phyloP scores from a whole-genome alignment of 2,329 filamentous ascomycete genomes.

The Epichloe glyceriae region DNA sequence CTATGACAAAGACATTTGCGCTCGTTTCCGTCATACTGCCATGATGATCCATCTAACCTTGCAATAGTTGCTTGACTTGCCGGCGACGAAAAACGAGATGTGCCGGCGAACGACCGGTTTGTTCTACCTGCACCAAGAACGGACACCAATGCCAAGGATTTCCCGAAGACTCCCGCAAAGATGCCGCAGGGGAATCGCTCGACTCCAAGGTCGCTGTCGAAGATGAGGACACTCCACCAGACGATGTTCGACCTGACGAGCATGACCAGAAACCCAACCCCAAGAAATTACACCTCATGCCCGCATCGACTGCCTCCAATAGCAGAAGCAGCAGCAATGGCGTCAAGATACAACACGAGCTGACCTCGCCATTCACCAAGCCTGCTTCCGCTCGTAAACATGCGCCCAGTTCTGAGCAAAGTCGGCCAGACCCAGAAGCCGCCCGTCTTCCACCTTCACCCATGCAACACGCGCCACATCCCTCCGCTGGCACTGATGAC shows the following conservation, averaged over 20 bases:
- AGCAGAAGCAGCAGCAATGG: background rate
- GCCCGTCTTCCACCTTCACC: conserved; percentile 6
- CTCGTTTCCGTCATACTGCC: background rate
- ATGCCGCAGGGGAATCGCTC: conserved; percentile 14
- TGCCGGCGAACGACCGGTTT: conserved; percentile 58
- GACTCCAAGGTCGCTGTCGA: conserved; percentile 10
- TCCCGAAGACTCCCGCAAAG: conserved; percentile 38
- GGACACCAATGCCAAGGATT: conserved; percentile 59
- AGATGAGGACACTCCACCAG: conserved; percentile 6
- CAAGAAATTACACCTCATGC: background rate
- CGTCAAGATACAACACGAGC: background rate
- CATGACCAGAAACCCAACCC: background rate
- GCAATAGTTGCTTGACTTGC: conserved; percentile 52
- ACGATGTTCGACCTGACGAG: conserved; percentile 4
- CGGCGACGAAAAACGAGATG: conserved; percentile 66
- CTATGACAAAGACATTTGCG: background rate
- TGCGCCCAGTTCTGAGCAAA: background rate
- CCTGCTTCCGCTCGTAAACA: background rate
- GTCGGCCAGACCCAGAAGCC: background rate
- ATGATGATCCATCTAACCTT: background rate
- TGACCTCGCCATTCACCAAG: background rate
- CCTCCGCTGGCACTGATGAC: conserved; percentile 11
- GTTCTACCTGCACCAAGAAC: conserved; percentile 61
- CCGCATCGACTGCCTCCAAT: background rate
- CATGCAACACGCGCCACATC: conserved; percentile 6